These are phyloP conservation scores for Arthroderma sp. DNA, from an alignment of 2,329 filamentous ascomycete species.

Conservation along the genomic window DNA sequence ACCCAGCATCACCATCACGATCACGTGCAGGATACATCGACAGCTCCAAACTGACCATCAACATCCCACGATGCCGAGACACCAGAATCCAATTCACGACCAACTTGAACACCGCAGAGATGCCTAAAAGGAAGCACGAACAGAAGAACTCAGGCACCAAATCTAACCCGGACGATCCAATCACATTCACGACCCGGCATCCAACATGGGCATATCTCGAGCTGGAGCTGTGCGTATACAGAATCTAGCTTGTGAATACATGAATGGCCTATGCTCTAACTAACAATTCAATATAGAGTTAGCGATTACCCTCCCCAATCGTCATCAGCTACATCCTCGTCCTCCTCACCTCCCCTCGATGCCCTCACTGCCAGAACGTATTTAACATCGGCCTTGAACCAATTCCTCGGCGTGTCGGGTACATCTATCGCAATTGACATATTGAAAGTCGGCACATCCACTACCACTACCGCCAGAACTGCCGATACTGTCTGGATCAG, in stretches of 20 bases:
- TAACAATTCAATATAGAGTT: background rate
- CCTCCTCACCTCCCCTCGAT: constrained; percentile 25
- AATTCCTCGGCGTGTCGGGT: constrained; percentile 35
- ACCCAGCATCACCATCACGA: too few species aligned
- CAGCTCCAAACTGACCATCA: too few species aligned
- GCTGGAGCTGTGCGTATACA: constrained; percentile 25
- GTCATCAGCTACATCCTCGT: constrained; percentile 2
- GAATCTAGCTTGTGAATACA: background rate
- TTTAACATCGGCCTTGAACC: constrained; percentile 33
- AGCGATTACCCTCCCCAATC: background rate
- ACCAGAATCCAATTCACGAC: too few species aligned
- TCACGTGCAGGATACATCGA: too few species aligned
- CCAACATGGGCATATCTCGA: constrained; percentile 33
- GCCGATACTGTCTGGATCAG: constrained; percentile 28
- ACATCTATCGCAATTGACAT: constrained; percentile 36
- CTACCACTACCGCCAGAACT: constrained; percentile 5
- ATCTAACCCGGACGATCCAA: background rate
- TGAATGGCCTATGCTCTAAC: background rate
- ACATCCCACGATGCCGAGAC: too few species aligned
- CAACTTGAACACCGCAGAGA: too few species aligned
- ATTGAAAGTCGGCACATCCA: constrained; percentile 22
- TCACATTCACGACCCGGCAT: constrained; percentile 27
- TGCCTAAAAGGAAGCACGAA: too few species aligned
- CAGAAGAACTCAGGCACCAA: background rate
- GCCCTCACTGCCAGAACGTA: constrained; percentile 34